phyloP scores from a whole-genome alignment of 768 basidiomycete species.

The Symmetrospora coprosmae region DNA sequence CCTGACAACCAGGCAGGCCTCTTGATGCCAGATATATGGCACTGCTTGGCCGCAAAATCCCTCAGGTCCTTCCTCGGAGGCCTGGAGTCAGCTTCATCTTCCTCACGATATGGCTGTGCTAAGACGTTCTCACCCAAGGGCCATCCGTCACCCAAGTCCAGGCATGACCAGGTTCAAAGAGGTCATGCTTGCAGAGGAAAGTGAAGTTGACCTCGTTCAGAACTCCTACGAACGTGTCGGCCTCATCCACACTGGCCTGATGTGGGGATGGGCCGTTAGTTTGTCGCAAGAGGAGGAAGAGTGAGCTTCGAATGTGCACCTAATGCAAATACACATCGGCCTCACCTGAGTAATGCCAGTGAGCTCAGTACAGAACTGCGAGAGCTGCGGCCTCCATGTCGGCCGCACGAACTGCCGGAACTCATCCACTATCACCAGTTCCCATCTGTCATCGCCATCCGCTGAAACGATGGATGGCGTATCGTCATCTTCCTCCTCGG shows the following conservation, averaged over 20 bases:
- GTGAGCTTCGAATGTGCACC: conserved; percentile 11
- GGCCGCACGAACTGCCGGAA: conserved; percentile 81
- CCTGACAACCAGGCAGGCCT: conserved; percentile 62
- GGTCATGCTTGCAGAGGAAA: conserved; percentile 23
- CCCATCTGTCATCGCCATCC: conserved; percentile 38
- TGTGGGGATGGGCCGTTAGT: not conserved
- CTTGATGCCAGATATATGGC: conserved; percentile 41
- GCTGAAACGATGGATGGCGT: conserved; percentile 43
- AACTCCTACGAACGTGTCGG: conserved; percentile 59
- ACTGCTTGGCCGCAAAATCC: conserved; percentile 31
- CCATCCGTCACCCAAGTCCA: conserved; percentile 34
- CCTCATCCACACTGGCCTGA: conserved; percentile 63
- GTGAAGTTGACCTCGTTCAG: conserved; percentile 40
- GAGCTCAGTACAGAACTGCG: conserved; percentile 66
- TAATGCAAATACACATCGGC: conserved; percentile 21
- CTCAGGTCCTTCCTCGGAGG: conserved; percentile 22
- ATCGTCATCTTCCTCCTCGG: not conserved
- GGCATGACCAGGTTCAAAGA: conserved; percentile 27
- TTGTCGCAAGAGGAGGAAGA: not conserved
- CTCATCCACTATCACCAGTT: conserved; percentile 58
- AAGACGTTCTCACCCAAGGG: conserved; percentile 26
- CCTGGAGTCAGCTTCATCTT: not conserved
- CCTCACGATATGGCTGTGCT: not conserved
- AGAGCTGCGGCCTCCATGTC: conserved; percentile 66
- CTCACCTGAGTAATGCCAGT: conserved; percentile 87